These are phyloP conservation scores for Agrocybe praecox DNA, from an alignment of 768 basidiomycete species.

Conservation along the genomic window DNA sequence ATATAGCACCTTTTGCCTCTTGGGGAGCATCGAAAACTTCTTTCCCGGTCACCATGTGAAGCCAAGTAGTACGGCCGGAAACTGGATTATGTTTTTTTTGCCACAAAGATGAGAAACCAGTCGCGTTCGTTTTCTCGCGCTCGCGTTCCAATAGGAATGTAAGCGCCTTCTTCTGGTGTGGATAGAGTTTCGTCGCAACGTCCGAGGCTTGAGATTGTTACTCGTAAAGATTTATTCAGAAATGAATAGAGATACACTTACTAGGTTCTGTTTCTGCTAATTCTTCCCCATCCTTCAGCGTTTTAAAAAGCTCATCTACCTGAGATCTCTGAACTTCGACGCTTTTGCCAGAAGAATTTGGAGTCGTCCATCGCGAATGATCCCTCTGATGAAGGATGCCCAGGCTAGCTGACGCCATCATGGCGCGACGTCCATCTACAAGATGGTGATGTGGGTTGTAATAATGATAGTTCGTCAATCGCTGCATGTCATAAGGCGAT, in stretches of 20 bases:
- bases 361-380: conserved; percentile 58
- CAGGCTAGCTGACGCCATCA: conserved; percentile 41
- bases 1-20: conserved; percentile 84
- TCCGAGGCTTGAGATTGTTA: conserved; percentile 47
- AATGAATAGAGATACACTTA: conserved; percentile 36
- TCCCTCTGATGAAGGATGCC: conserved; percentile 35
- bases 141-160: conserved; percentile 93
- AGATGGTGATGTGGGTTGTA: conserved; percentile 90
- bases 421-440: conserved; percentile 58
- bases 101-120: conserved; percentile 79
- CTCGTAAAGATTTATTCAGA: conserved; percentile 11
- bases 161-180: conserved; percentile 97
- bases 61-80: conserved; percentile 58
- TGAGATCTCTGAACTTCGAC: conserved; percentile 92
- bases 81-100: conserved; percentile 54
- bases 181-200: conserved; percentile 87
- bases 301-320: conserved; percentile 93
- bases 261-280: conserved; percentile 84
- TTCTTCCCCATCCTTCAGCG: conserved; percentile 84
- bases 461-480: conserved; percentile 68
- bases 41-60: conserved; percentile 82
- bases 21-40: conserved; percentile 67
- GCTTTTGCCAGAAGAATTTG: conserved; percentile 62
- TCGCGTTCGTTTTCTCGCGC: conserved; percentile 56
- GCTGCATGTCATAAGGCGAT: conserved; percentile 62